Evolutionary conservation across 306 rosid genomes (phyloP).

Genomic region (Fragaria iinumae): DNA sequence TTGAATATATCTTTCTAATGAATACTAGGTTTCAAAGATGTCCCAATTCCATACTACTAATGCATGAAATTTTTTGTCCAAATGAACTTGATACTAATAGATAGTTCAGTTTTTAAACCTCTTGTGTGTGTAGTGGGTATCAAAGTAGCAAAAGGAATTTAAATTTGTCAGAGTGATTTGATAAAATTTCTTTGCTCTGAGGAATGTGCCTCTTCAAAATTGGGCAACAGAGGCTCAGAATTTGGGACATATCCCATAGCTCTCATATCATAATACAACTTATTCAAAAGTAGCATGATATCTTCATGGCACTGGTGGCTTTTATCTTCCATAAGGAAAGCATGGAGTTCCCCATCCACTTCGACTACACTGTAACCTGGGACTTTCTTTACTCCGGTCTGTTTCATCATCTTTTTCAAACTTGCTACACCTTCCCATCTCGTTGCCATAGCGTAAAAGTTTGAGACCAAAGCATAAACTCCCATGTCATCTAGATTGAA

Average conservation of each 20-base stretch:
- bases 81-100: background rate
- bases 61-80: background rate
- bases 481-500: constrained; percentile 40
- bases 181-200: constrained; percentile 6
- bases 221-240: constrained; percentile 19
- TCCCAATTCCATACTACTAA: background rate
- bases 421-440: constrained; percentile 45
- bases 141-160: background rate
- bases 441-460: constrained; percentile 37
- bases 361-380: constrained; percentile 43
- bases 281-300: constrained; percentile 30
- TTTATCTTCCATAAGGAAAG: constrained; percentile 50
- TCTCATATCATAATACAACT: constrained; percentile 38
- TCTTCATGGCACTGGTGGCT: constrained; percentile 23
- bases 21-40: background rate
- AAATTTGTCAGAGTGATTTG: background rate
- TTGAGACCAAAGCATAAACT: constrained; percentile 37
- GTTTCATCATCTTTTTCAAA: constrained; percentile 36
- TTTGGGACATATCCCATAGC: constrained; percentile 14
- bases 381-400: constrained; percentile 35
- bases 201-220: constrained; percentile 7
- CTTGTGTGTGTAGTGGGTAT: background rate
- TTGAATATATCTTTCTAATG: background rate
- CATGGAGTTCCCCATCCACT: constrained; percentile 46
- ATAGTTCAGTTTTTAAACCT: background rate